Evolutionary conservation across 768 basidiomycete species (phyloP), one percentile per base, ranked within the genome.

Genomic region (Cyclocybe aegerita): DNA sequence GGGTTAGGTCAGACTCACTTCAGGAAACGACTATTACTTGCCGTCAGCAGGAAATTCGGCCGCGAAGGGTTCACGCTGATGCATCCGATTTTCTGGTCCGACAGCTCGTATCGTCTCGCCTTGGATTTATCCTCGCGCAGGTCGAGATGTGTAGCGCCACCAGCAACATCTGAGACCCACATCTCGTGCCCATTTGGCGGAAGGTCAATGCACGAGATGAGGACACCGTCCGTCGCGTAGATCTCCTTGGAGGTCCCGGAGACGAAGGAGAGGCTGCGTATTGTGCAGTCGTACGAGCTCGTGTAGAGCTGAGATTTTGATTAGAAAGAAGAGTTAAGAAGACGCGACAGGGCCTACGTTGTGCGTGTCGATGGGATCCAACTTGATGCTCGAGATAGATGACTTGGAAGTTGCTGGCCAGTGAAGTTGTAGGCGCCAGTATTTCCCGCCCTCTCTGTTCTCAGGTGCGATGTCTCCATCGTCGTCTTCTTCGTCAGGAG

Each of bases 381-480:
- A 73, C 64, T 86, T 90, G 50, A 93, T 76, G 50, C 76, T 80
- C 4, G 89, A 90, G 44, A 93, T 83, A 1, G 90, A 90, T 1
- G 90, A 92, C 57, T 84, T 83, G 11, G 88, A 73, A 0, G 83
- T 85, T 4, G 86, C 85, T 0, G 91, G 91, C 91, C 91, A 93
- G 56, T 93, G 91, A 15, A 77, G 70, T 61, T 93, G 91, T 43
- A 93, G 67, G 8, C 83, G 79, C 86, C 87, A 93, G 60, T 85
- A 85, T 65, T 80, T 85, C 3, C 91, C 91, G n/a, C 79, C 77
- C 64, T 86, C 85, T 31, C 63, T 59, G 34, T 80, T 76, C 15
- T 61, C 64, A 9, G 70, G 46, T 6, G 67, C 57, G 16, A 73
- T 69, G 43, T 82, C 78, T 0, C 67, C 82, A 49, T 89, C 88